A percentile compares a stretch with the other conserved stretches of the same genome.
Evolutionary conservation across 495 filamentous ascomycete species (phyloP).

Genomic region (Recurvomyces mirabilis): DNA sequence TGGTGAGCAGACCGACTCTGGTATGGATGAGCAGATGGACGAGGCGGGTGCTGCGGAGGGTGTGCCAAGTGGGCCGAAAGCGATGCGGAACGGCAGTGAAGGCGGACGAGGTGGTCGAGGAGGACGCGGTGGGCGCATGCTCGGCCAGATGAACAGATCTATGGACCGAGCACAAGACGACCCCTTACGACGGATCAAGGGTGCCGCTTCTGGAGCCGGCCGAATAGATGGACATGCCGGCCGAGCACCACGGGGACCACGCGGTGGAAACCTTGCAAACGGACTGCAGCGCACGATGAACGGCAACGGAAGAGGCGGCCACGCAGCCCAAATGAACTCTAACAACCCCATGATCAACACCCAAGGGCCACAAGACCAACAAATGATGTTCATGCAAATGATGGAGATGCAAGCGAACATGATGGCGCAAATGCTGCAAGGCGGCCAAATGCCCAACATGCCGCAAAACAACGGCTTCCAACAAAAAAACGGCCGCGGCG

Average conservation of each 20-base stretch:
- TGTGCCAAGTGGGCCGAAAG: slow-evolving; percentile 89
- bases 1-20: neutral
- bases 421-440: slow-evolving; percentile 52
- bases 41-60: slow-evolving; percentile 40
- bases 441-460: slow-evolving; percentile 28
- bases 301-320: slow-evolving; percentile 5
- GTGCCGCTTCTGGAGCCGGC: slow-evolving; percentile 52
- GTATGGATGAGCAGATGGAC: slow-evolving; percentile 59
- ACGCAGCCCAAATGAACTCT: slow-evolving; percentile 21
- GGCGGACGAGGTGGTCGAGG: slow-evolving; percentile 37
- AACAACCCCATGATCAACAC: slow-evolving; percentile 43
- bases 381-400: slow-evolving; percentile 72
- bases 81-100: slow-evolving; percentile 67
- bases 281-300: slow-evolving; percentile 18
- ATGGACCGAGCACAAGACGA: slow-evolving; percentile 67
- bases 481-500: slow-evolving; percentile 32
- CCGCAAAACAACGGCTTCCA: slow-evolving; percentile 30
- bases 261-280: slow-evolving; percentile 6
- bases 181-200: slow-evolving; percentile 69
- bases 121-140: slow-evolving; percentile 59
- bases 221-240: slow-evolving; percentile 60
- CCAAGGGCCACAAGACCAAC: slow-evolving; percentile 29
- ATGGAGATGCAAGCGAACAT: slow-evolving; percentile 70
- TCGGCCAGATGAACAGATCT: slow-evolving; percentile 78
- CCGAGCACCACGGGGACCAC: slow-evolving; percentile 62